Evolutionary conservation across 148 eudicot genomes (phyloP).

Genomic region (Nepenthes mirabilis): DNA sequence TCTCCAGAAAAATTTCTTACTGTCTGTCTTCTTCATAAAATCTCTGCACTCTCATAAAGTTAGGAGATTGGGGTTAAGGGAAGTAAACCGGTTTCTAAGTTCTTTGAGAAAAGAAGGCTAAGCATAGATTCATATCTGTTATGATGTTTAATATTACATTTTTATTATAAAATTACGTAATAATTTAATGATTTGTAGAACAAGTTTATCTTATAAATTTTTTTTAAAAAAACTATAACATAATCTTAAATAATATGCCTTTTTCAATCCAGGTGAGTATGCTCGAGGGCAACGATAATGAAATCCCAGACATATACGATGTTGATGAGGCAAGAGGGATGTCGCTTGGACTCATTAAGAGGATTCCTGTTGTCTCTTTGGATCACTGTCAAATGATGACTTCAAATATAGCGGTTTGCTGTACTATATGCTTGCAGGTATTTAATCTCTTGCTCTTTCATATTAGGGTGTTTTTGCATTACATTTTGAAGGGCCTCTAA

Average conservation of each 20-base stretch:
- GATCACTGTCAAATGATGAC: neutral
- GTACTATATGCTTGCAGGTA: slow-evolving; percentile 43
- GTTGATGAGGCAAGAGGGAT: slow-evolving; percentile 22
- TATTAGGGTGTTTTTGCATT: neutral
- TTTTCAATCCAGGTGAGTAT: slow-evolving; percentile 15
- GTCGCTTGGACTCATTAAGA: slow-evolving; percentile 14
- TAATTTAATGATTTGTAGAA: no score
- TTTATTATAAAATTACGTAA: no score
- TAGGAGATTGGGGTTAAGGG: no score
- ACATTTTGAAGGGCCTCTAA: neutral
- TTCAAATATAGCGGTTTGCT: slow-evolving; percentile 5
- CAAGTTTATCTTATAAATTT: no score
- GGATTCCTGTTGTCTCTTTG: slow-evolving; percentile 16
- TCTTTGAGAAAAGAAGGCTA: no score
- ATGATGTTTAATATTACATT: no score
- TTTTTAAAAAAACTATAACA: no score
- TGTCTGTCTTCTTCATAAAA: no score
- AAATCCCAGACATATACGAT: slow-evolving; percentile 16
- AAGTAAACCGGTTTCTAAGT: no score
- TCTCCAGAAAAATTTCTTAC: no score
- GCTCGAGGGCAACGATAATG: slow-evolving; percentile 9
- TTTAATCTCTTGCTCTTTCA: neutral
- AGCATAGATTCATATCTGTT: no score
- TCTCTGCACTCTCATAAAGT: neutral
- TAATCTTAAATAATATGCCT: neutral